A percentile compares a stretch with the other conserved stretches of the same genome.
Conservation (phyloP, 345 rosid genomes). For the Boechera stricta region DNA sequence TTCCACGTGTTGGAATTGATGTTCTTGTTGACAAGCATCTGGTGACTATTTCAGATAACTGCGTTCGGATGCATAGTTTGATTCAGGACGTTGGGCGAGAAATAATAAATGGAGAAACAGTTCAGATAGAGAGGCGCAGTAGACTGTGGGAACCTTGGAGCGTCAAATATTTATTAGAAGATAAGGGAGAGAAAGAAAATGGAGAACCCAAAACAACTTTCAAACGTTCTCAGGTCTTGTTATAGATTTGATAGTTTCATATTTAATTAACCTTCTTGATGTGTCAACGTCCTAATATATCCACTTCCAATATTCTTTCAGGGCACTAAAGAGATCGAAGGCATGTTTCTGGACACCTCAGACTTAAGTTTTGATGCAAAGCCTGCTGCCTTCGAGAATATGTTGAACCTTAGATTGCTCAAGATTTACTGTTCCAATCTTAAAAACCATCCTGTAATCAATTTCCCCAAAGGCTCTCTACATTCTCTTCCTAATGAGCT, state of each 20-base stretch:
- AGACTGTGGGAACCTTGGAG: slow-evolving; percentile 24
- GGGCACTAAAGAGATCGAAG: slow-evolving; percentile 28
- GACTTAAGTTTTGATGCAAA: not conserved
- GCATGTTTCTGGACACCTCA: slow-evolving; percentile 17
- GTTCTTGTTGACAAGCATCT: slow-evolving; percentile 40
- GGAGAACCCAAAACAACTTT: not conserved
- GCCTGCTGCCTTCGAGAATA: slow-evolving; percentile 11
- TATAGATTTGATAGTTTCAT: not conserved
- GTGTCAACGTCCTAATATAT: not conserved
- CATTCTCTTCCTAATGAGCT: slow-evolving; percentile 4
- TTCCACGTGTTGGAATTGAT: not conserved
- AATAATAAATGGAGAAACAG: slow-evolving; percentile 4
- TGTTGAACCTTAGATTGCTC: slow-evolving; percentile 30
- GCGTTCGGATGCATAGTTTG: slow-evolving; percentile 20
- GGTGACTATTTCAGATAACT: not conserved
- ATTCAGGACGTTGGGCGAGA: slow-evolving; percentile 25
- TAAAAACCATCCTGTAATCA: not conserved
- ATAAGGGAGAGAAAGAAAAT: not conserved
- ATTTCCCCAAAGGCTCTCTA: not conserved
- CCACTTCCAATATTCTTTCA: not conserved
- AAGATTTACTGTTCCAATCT: not conserved
- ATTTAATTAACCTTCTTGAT: not conserved
- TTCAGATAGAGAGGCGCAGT: slow-evolving; percentile 4
- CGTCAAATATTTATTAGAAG: slow-evolving; percentile 20
- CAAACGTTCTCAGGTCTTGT: not conserved